A percentile compares a stretch with the other conserved stretches of the same genome.
phyloP scores from a whole-genome alignment of 805 yeast species.

The Hanseniaspora lindneri region DNA sequence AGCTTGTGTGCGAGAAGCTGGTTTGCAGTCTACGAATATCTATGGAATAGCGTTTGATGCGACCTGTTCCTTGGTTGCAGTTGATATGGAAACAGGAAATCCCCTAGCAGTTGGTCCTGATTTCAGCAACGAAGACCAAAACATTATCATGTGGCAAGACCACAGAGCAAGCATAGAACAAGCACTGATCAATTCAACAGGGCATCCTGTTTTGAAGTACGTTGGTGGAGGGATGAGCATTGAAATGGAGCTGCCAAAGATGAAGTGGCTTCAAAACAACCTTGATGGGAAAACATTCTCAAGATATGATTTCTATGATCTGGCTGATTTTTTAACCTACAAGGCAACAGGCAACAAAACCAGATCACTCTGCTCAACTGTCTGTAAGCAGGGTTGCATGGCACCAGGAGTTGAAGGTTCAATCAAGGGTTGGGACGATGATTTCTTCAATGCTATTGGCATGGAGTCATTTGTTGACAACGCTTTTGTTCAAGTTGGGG shows the following conservation, averaged over 20 bases:
- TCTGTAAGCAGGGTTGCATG: constrained; percentile 89
- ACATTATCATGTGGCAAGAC: constrained; percentile 95
- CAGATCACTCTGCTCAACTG: constrained; percentile 79
- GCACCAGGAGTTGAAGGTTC: constrained; percentile 88
- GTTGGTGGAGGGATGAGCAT: constrained; percentile 97
- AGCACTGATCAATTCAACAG: constrained; percentile 63
- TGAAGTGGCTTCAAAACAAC: constrained; percentile 87
- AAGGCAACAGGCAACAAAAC: constrained; percentile 81
- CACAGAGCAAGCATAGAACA: constrained; percentile 86
- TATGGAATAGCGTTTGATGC: constrained; percentile 94
- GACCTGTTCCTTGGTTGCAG: constrained; percentile 84
- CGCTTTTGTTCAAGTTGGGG: constrained; percentile 71
- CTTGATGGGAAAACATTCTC: constrained; percentile 51
- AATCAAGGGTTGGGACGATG: constrained; percentile 76
- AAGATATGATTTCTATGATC: constrained; percentile 71
- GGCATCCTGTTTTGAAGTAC: constrained; percentile 68
- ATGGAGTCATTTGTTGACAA: constrained; percentile 68
- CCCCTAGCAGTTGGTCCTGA: constrained; percentile 92
- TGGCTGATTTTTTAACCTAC: constrained; percentile 84
- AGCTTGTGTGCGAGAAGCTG: constrained; percentile 60
- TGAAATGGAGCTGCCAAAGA: constrained; percentile 96
- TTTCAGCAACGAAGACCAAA: constrained; percentile 57
- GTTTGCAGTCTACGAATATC: constrained; percentile 53
- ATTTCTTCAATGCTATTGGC: constrained; percentile 56
- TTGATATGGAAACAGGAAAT: constrained; percentile 48